Evolutionary conservation across 2,329 filamentous ascomycete genomes (phyloP).

Genomic region (Ascosphaera apis): DNA sequence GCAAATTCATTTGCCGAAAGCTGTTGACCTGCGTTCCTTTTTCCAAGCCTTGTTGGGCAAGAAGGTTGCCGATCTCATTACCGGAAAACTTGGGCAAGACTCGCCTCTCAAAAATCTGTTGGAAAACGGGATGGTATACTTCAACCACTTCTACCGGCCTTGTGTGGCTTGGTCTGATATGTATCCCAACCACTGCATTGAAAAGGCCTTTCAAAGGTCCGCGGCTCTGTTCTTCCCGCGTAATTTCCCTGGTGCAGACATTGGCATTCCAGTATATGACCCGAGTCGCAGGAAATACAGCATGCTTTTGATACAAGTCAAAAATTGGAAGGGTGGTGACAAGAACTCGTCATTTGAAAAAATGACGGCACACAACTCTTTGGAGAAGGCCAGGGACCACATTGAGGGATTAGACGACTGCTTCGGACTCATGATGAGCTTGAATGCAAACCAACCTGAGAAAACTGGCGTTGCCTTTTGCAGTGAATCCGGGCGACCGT

Average conservation of each 20-base stretch:
- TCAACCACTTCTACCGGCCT: slow-evolving; percentile 1
- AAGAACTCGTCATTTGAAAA: too few species aligned
- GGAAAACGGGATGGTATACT: slow-evolving; percentile 1
- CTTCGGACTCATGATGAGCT: too few species aligned
- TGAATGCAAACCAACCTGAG: too few species aligned
- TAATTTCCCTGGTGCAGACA: slow-evolving; percentile 1
- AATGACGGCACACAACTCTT: too few species aligned
- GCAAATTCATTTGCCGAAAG: too few species aligned
- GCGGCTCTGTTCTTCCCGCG: neutral
- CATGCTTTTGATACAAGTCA: neutral
- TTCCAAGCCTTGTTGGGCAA: neutral
- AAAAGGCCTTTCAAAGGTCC: neutral
- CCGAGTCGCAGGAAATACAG: neutral
- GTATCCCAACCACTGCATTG: neutral
- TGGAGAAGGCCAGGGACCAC: too few species aligned
- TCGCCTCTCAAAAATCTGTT: neutral
- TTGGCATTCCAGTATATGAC: neutral
- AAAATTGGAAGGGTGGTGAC: neutral
- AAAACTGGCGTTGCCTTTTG: too few species aligned
- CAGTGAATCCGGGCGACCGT: too few species aligned
- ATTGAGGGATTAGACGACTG: too few species aligned
- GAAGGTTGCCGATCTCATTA: neutral
- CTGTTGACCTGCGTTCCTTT: neutral
- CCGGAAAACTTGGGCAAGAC: neutral
- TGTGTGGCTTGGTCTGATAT: too few species aligned